Evolutionary conservation across 2,329 filamentous ascomycete species (phyloP), one percentile per base, ranked within the genome.

Genomic region (Exophiala calicioides): DNA sequence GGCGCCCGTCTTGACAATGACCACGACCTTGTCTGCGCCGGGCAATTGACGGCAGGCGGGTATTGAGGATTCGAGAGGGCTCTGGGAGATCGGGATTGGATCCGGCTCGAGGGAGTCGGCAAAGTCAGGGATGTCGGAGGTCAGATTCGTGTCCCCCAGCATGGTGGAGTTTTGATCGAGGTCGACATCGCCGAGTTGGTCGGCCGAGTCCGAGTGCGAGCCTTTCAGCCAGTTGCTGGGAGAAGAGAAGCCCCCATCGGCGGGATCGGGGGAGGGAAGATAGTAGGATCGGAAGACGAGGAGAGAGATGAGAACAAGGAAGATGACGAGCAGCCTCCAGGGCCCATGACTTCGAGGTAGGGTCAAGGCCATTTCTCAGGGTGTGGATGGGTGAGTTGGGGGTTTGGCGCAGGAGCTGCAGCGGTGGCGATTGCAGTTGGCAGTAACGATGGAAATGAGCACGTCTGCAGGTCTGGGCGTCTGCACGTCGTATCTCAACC

Each of bases 1-100:
- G 2, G 78, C 77, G 26, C 78, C 78, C 3, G 79, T 81, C 65
- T 81, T 81, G 63, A 82, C 72, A 35, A 81, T 63, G 19, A 81
- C 64, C 15, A 55, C 52, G 9, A 55, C 52, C 19, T 52, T 49
- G 33, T 55, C 52, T 30, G 52, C 52, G 21, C 52, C 52, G 19
- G 52, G 52, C 2, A 55, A 20, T 35, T 43, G 47, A 29, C 52
- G 52, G 26, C 52, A 55, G 4, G 45, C 26, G 12, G 52, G 52
- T 5, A 50, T 19, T 9, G 26, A 18, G 15, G 46, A 13, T 15
- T 31, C 26, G 5, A 13, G 19, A 19, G 47, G 15, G 13, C 46
- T 16, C 10, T 10, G 21, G 32, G 27, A 20, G 38, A 33, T 16
- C 7, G 38, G 39, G 7, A 4, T 32, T 19, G 26, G 29, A 26